Base-by-base conservation (phyloP, 768 basidiomycete genomes). In the Tulasnella sp. region DNA sequence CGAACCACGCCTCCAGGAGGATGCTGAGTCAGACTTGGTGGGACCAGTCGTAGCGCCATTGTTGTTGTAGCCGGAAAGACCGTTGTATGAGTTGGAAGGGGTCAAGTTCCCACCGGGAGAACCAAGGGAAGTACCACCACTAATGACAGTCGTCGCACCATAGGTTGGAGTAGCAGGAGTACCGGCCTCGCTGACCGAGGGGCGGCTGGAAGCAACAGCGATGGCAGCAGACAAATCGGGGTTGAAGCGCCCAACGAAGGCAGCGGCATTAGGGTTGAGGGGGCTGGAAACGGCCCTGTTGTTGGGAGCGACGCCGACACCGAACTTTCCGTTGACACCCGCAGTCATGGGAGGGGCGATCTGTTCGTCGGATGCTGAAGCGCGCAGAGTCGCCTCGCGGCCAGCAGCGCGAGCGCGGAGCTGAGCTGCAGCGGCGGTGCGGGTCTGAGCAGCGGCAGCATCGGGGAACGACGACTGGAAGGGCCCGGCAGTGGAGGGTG, bases 11-110 rank as follows among this genome's bases (percentile, higher is more conserved):
- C 95, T 90, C 95, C 95, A 96, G 76, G 93, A 94, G 50, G 90
- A 88, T 75, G 90, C 94, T 46, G 90, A 87, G 84, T 96, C 94
- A 1, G 94, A 95, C 86, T 94, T 95, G 84, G 94, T 95, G n/a
- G 92, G 90, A 7, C 86, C 83, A 69, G 84, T 83, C 72, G 77
- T 81, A 78, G 86, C 60, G 24, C 54, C 64, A 40, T 31, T 64
- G 72, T 73, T 80, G 40, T 80, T 80, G 74, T 77, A 77, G 34
- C 80, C 74, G 34, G 74, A 76, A 37, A 80, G 48, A 16, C 75
- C 80, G 58, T 77, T 80, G 80, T 80, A 76, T 22, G 80, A 80
- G 46, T 48, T 58, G 50, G 54, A 48, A 20, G 80, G 80, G 20
- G 80, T 77, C 40, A 40, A 22, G 48, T 75, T 80, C 69, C 78